Percentiles rank a stretch among this genome's conserved stretches.
Evolutionary conservation across 139 green algal species (phyloP).

Genomic region (Ostreobium quekettii): DNA sequence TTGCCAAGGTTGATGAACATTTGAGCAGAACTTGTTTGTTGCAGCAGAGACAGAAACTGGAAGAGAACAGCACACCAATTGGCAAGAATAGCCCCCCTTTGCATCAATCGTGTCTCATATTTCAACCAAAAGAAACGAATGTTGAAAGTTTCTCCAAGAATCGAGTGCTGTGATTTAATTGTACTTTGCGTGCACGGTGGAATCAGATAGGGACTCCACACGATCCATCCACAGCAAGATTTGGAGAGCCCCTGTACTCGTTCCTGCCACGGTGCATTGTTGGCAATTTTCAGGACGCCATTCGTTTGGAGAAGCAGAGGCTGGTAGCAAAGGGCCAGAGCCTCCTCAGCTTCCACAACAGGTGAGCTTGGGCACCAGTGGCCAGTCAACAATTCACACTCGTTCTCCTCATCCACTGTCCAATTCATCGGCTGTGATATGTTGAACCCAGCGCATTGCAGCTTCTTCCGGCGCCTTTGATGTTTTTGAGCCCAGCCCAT

Average conservation of each 20-base stretch:
- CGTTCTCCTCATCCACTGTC: too few species aligned
- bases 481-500: neutral
- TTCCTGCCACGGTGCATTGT: constrained; percentile 40
- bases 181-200: too few species aligned
- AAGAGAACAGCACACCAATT: too few species aligned
- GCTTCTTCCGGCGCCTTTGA: neutral
- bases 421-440: neutral
- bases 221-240: constrained; percentile 37
- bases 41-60: too few species aligned
- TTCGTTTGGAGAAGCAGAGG: constrained; percentile 19
- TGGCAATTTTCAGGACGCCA: constrained; percentile 31
- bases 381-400: too few species aligned
- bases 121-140: too few species aligned
- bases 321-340: constrained; percentile 11
- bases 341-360: constrained; percentile 11
- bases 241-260: constrained; percentile 39
- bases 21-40: too few species aligned
- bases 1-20: too few species aligned
- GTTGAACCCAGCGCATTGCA: neutral
- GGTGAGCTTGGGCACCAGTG: constrained; percentile 7
- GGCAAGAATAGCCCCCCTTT: too few species aligned
- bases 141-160: too few species aligned
- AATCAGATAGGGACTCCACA: constrained; percentile 36
- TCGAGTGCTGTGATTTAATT: too few species aligned
- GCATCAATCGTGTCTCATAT: too few species aligned